These are phyloP conservation scores for Aspergillus coremiiformis DNA, from an alignment of 495 filamentous ascomycete genomes.

Conservation along the genomic window DNA sequence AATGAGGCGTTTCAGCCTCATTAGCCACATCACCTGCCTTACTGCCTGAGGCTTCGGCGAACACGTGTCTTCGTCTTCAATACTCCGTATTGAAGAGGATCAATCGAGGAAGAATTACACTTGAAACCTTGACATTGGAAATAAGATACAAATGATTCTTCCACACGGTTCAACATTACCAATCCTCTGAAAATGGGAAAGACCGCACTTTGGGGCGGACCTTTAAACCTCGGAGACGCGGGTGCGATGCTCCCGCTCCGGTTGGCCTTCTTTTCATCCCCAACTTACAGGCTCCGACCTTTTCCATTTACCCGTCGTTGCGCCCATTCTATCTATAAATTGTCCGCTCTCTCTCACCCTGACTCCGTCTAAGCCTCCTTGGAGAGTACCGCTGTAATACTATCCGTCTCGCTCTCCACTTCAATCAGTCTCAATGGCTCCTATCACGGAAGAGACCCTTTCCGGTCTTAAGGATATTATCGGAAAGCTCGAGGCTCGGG, in stretches of 20 bases:
- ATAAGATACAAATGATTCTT: too few species aligned
- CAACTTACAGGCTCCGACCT: conserved; percentile 21
- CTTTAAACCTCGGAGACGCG: conserved; percentile 19
- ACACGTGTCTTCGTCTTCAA: conserved; percentile 6
- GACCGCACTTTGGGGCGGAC: neutral
- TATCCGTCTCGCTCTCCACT: conserved; percentile 17
- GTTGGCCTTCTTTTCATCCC: conserved; percentile 23
- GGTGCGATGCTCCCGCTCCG: conserved; percentile 22
- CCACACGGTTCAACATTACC: too few species aligned
- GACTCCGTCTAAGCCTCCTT: conserved; percentile 3
- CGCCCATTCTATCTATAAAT: conserved; percentile 6
- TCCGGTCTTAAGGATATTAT: conserved; percentile 70
- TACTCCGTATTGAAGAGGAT: too few species aligned
- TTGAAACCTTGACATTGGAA: neutral
- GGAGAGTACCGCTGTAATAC: conserved; percentile 14
- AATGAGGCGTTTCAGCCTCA: neutral
- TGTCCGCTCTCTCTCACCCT: conserved; percentile 4
- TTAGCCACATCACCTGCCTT: conserved; percentile 6
- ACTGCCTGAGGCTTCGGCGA: conserved; percentile 11
- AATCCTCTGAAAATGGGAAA: neutral
- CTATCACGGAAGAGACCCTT: conserved; percentile 69
- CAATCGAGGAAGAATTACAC: neutral
- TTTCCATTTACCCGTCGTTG: conserved; percentile 28
- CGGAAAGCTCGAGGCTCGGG: conserved; percentile 72
- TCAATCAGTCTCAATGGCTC: conserved; percentile 59